phyloP scores from a whole-genome alignment of 2,329 filamentous ascomycete species.

The Keithomyces neogunnii region DNA sequence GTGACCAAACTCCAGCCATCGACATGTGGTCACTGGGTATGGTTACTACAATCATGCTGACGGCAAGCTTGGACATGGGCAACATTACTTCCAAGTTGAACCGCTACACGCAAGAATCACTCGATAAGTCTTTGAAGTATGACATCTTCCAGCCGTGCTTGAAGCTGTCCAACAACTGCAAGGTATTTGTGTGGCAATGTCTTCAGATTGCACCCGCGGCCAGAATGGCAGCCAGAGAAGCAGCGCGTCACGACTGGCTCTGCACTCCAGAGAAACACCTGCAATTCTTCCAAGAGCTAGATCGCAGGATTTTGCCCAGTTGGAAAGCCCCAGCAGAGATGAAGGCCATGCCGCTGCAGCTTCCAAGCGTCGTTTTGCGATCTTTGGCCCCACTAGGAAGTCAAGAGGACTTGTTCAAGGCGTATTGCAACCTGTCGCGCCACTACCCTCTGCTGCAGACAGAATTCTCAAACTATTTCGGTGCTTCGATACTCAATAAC shows the following conservation, averaged over 20 bases:
- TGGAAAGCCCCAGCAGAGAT: constrained; percentile 19
- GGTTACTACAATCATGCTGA: constrained; percentile 29
- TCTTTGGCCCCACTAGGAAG: not conserved
- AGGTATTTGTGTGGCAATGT: constrained; percentile 22
- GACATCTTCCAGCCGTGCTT: constrained; percentile 9
- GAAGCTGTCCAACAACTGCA: constrained; percentile 16
- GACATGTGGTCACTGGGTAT: constrained; percentile 48
- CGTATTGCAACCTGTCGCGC: not conserved
- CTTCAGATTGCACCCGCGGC: constrained; percentile 17
- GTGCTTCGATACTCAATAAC: not conserved
- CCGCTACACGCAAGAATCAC: constrained; percentile 16
- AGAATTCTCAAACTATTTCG: constrained; percentile 2
- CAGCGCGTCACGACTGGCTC: constrained; percentile 25
- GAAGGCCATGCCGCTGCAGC: constrained; percentile 24
- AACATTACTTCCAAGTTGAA: constrained; percentile 16
- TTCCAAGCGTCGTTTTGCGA: constrained; percentile 17
- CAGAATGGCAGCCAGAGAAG: constrained; percentile 20
- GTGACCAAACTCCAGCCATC: constrained; percentile 26
- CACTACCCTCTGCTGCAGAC: constrained; percentile 3
- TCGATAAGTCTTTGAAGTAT: constrained; percentile 13
- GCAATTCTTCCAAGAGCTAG: constrained; percentile 23
- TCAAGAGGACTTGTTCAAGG: constrained; percentile 1
- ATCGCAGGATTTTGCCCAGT: constrained; percentile 17
- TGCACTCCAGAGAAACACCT: constrained; percentile 21
- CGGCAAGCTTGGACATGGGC: constrained; percentile 12